Base-by-base conservation (phyloP, 2,329 filamentous ascomycete genomes). In the Pseudocercospora vitis region DNA sequence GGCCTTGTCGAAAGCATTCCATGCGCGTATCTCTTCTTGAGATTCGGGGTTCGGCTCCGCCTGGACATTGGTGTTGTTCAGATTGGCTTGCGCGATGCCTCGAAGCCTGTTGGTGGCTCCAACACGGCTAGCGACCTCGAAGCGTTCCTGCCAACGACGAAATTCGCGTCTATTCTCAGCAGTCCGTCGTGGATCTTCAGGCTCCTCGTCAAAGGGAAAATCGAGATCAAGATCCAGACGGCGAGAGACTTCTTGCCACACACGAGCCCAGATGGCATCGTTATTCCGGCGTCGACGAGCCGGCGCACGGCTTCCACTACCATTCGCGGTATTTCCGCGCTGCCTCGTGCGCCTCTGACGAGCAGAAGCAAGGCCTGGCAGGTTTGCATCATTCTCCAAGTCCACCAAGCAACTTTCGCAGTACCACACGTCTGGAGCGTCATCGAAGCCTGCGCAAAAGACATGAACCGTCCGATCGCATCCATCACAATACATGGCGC, bases 381-480 rank as follows among this genome's bases (percentile, higher is more conserved):
- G 52, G 9, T 61, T 60, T 16, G 57, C 58, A 42, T 66, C 65
- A 23, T 58, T 63, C 52, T 67, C 66, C 18, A 68, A 53, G 46
- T 66, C 60, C 8, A 58, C 53, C 11, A 75, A 71, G 71, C 94
- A 99, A 64, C 88, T 84, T 72, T 94, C 85, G 75, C 94, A 99
- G 71, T 92, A 96, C 91, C 92, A 99, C 4, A 69, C 62, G 7
- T 70, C 69, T 7, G 69, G 68, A n/a, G 65, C 61, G 49, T 79
- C 75, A 56, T 91, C 86, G 46, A 96, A 80, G 28, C 89, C 91
- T 57, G 95, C 83, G 71, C 94, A 99, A 71, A 95, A 89, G 44
- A 91, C 91, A 71, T 99, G 94, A 65, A 92, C 96, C 37, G 88
- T 83, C 28, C 86, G 85, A 76, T 95, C 87, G 76, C 94, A 99